Conservation (phyloP, 2,329 filamentous ascomycete genomes). For the Alternaria novae-zelandiae region DNA sequence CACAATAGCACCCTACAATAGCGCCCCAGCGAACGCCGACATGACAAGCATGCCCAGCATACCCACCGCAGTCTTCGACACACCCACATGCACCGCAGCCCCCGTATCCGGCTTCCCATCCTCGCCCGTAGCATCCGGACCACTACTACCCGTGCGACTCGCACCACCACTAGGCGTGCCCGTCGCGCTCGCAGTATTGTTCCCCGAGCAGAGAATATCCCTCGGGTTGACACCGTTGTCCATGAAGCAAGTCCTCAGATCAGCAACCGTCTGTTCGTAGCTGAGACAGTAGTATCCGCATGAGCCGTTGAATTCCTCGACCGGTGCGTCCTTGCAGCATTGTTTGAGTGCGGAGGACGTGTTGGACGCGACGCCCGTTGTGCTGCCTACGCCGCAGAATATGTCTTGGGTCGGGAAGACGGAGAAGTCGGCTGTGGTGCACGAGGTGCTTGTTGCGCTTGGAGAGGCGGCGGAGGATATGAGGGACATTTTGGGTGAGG, state of each 20-base stretch:
- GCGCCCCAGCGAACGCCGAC: conserved; percentile 33
- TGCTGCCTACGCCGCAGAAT: conserved; percentile 38
- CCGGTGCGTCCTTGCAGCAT: conserved; percentile 43
- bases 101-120: conserved; percentile 11
- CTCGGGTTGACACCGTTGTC: conserved; percentile 28
- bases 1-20: conserved; percentile 23
- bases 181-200: conserved; percentile 36
- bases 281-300: conserved; percentile 43
- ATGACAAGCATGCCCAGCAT: conserved; percentile 36
- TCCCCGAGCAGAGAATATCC: conserved; percentile 35
- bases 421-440: conserved; percentile 32
- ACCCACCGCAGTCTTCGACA: conserved; percentile 39
- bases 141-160: conserved; percentile 4
- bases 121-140: conserved; percentile 5
- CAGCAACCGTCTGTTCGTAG: conserved; percentile 32
- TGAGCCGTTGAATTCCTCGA: conserved; percentile 35
- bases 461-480: conserved; percentile 24
- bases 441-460: conserved; percentile 23
- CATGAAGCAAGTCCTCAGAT: conserved; percentile 39
- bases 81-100: conserved; percentile 20
- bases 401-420: conserved; percentile 36
- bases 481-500: conserved; percentile 19
- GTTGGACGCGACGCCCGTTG: conserved; percentile 29
- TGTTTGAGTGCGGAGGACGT: conserved; percentile 29
- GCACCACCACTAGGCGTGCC: conserved; percentile 23